A percentile compares a stretch with the other conserved stretches of the same genome.
Conservation (phyloP, 31 red algal genomes). For the Odonthalia washingtoniensis region DNA sequence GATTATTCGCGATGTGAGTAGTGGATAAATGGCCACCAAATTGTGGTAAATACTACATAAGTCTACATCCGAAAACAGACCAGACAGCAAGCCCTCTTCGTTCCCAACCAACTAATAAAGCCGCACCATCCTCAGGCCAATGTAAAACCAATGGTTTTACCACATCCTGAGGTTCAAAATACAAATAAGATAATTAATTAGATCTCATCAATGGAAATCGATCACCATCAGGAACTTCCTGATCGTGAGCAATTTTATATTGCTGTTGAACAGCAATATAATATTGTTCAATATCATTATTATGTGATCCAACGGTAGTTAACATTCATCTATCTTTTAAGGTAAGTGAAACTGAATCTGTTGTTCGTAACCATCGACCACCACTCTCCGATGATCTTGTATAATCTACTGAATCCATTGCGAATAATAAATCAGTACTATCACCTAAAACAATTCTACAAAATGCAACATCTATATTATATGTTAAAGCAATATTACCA, state of each 20-base stretch:
- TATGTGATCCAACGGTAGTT: conserved; percentile 76
- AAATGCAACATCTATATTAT: conserved; percentile 51
- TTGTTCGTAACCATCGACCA: conserved; percentile 72
- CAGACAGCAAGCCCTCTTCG: conserved; percentile 87
- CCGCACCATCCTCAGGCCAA: conserved; percentile 89
- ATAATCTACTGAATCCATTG: conserved; percentile 49
- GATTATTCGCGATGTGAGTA: conserved; percentile 53
- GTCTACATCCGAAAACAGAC: conserved; percentile 84
- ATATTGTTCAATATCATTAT: conserved; percentile 89
- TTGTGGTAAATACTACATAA: conserved; percentile 88
- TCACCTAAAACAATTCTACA: conserved; percentile 62
- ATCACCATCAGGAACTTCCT: conserved; percentile 75
- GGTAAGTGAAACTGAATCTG: conserved; percentile 57
- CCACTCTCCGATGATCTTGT: conserved; percentile 59
- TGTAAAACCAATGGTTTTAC: conserved; percentile 64
- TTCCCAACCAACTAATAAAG: conserved; percentile 87
- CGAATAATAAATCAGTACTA: conserved; percentile 64
- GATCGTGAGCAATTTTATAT: too few relatives aligned
- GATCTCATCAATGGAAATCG: conserved; percentile 66
- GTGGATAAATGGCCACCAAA: conserved; percentile 63
- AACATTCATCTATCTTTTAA: conserved; percentile 80
- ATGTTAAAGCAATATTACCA: too few relatives aligned
- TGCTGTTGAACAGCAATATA: conserved; percentile 78
- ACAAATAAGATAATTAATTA: conserved; percentile 72
- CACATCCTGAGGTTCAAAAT: conserved; percentile 78